Conservation (phyloP, 345 rosid genomes). For the Luvunga scandens region DNA sequence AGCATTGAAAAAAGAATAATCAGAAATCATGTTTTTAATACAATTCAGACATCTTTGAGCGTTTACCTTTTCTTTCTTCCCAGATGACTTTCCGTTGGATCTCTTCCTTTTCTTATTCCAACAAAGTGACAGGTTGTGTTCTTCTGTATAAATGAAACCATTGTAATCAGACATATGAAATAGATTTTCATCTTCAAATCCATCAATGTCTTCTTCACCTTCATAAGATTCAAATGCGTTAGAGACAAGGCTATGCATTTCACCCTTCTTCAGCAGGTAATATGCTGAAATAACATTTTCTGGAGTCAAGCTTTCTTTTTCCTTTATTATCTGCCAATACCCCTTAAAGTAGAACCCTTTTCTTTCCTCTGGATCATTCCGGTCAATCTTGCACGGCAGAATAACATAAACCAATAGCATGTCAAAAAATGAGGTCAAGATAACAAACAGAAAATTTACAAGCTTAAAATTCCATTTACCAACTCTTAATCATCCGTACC, state of each 20-base stretch:
- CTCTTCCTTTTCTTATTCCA: constrained; percentile 10
- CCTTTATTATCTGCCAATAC: constrained; percentile 45
- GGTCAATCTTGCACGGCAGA: constrained; percentile 35
- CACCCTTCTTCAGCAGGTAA: constrained; percentile 21
- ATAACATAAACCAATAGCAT: not conserved
- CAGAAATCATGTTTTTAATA: not conserved
- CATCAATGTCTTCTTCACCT: constrained; percentile 16
- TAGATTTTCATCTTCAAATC: not conserved
- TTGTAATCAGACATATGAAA: not conserved
- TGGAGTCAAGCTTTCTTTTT: constrained; percentile 29
- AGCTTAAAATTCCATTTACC: not conserved
- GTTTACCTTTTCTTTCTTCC: constrained; percentile 2
- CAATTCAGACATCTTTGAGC: not conserved
- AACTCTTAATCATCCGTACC: constrained; percentile 22
- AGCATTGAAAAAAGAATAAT: not conserved
- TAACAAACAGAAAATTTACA: not conserved
- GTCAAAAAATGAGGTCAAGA: too few species aligned
- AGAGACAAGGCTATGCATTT: not conserved
- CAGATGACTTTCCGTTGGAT: not conserved
- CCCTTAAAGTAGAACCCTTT: constrained; percentile 35
- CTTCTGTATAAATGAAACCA: not conserved
- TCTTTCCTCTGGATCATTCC: constrained; percentile 26
- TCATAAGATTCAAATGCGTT: not conserved
- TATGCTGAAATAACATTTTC: constrained; percentile 29
- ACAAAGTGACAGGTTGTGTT: not conserved